phyloP scores from a whole-genome alignment of 257 asterid species.

The Ilex asprella region DNA sequence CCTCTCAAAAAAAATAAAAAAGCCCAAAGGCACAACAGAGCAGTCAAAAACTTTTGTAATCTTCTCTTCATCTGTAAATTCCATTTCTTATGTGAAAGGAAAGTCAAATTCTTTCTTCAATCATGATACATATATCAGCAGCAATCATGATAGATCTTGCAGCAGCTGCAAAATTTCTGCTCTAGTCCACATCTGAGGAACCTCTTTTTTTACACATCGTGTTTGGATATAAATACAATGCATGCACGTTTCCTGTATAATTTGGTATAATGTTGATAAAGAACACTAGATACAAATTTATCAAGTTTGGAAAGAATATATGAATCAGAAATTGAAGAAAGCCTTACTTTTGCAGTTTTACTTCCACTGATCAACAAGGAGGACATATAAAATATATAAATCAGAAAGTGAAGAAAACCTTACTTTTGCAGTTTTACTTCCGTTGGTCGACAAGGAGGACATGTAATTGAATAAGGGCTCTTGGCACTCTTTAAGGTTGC shows the following conservation, averaged over 20 bases:
- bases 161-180: no score
- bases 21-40: no score
- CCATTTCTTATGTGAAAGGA: no score
- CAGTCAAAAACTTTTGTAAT: no score
- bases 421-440: slow-evolving; percentile 67
- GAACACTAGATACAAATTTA: neutral
- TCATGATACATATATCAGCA: no score
- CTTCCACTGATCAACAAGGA: slow-evolving; percentile 55
- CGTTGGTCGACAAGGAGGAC: slow-evolving; percentile 52
- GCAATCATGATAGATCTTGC: no score
- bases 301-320: slow-evolving; percentile 3
- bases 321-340: neutral
- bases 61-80: no score
- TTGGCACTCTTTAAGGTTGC: slow-evolving; percentile 72
- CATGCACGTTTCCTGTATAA: neutral
- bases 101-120: no score
- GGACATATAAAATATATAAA: slow-evolving; percentile 26
- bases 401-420: slow-evolving; percentile 4
- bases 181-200: no score
- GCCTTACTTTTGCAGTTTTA: slow-evolving; percentile 58
- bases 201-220: neutral
- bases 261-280: neutral
- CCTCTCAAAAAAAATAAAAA: no score
- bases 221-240: neutral
- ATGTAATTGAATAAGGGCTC: slow-evolving; percentile 66